Percentiles rank a stretch among this genome's conserved stretches.
Conservation (phyloP, 257 asterid genomes). For the Ballota nigra region DNA sequence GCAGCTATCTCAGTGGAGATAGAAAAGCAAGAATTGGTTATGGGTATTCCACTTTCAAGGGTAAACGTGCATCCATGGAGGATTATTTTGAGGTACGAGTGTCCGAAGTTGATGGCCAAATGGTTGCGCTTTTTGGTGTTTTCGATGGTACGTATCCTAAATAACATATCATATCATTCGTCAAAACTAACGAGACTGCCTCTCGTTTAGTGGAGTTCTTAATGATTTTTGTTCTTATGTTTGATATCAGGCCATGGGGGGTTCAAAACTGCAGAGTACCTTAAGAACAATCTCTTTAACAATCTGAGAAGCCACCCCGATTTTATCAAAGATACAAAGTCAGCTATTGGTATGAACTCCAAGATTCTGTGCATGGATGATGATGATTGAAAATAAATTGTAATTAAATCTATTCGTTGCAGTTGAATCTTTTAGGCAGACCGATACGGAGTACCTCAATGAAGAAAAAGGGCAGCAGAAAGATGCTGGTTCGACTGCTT, state of each 20-base stretch:
- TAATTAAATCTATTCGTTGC: constrained; percentile 32
- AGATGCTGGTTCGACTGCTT: constrained; percentile 87
- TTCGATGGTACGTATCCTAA: constrained; percentile 48
- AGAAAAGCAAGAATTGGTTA: constrained; percentile 53
- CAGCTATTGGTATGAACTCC: constrained; percentile 60
- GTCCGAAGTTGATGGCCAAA: constrained; percentile 71
- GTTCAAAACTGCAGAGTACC: constrained; percentile 70
- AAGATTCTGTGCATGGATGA: neutral
- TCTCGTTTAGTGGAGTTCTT: neutral
- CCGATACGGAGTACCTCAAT: constrained; percentile 64
- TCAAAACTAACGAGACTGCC: neutral
- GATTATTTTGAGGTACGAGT: constrained; percentile 69
- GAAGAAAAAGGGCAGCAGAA: constrained; percentile 65
- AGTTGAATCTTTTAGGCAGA: constrained; percentile 67
- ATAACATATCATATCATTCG: neutral
- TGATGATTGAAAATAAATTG: neutral
- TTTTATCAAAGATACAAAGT: constrained; percentile 61
- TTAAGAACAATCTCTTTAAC: constrained; percentile 68
- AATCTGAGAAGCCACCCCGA: constrained; percentile 69
- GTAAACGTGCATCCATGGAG: constrained; percentile 81
- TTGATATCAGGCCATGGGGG: constrained; percentile 75
- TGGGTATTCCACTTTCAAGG: constrained; percentile 77
- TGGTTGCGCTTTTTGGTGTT: constrained; percentile 81
- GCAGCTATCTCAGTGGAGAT: constrained; percentile 52
- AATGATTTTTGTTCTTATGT: neutral